Evolutionary conservation across 2,329 filamentous ascomycete species (phyloP).

Genomic region (Calonectria leucothoes): DNA sequence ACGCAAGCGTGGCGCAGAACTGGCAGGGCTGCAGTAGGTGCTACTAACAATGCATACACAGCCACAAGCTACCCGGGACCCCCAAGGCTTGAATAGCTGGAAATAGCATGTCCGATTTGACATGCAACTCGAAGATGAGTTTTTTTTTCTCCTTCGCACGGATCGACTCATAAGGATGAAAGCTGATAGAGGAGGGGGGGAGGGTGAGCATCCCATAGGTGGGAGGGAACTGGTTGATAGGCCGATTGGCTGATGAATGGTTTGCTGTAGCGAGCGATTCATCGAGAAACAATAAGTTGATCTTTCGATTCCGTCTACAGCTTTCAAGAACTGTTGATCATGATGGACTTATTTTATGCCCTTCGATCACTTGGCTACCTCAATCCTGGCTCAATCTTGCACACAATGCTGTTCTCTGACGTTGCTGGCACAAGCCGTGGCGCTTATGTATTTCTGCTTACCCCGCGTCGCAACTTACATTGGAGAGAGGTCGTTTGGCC

Average conservation of each 20-base stretch:
- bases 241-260: background rate
- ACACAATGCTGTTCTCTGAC: background rate
- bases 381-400: background rate
- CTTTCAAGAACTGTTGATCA: background rate
- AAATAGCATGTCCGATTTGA: background rate
- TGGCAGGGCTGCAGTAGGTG: background rate
- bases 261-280: background rate
- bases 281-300: background rate
- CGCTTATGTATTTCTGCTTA: background rate
- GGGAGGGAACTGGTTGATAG: background rate
- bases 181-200: background rate
- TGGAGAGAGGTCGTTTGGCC: background rate
- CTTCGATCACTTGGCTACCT: background rate
- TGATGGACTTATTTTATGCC: too few species aligned
- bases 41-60: background rate
- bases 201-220: background rate
- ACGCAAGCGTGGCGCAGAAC: slow-evolving; percentile 7
- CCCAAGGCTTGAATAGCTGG: background rate
- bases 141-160: background rate
- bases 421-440: background rate
- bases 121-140: background rate
- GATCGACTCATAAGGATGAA: background rate
- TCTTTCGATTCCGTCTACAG: background rate
- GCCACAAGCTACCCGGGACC: background rate
- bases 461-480: background rate